A percentile compares a stretch with the other conserved stretches of the same genome.
Conservation (phyloP, 2,329 filamentous ascomycete genomes). For the Epichloe uncinata region DNA sequence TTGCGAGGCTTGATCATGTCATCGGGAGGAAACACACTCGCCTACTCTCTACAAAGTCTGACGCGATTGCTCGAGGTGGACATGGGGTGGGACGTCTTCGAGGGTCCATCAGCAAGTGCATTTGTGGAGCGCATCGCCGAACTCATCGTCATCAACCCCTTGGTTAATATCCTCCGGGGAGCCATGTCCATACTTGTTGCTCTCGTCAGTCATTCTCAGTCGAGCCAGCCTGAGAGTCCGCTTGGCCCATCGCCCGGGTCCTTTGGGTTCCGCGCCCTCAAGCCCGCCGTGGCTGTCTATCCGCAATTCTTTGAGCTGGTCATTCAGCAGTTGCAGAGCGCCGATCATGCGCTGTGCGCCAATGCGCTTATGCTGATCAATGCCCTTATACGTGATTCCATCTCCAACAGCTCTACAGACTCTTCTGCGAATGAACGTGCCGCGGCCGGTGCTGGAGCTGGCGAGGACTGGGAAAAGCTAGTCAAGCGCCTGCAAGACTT, state of each 20-base stretch:
- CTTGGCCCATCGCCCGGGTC: slow-evolving; percentile 35
- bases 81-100: slow-evolving; percentile 91
- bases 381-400: slow-evolving; percentile 81
- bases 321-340: slow-evolving; percentile 80
- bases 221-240: slow-evolving; percentile 25
- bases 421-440: slow-evolving; percentile 14
- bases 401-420: slow-evolving; percentile 55
- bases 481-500: slow-evolving; percentile 89
- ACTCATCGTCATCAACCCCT: slow-evolving; percentile 83
- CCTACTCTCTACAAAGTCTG: slow-evolving; percentile 85
- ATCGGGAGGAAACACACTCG: slow-evolving; percentile 83
- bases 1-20: slow-evolving; percentile 73
- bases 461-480: slow-evolving; percentile 84
- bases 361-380: slow-evolving; percentile 95
- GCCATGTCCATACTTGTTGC: slow-evolving; percentile 95
- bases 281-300: slow-evolving; percentile 80
- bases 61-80: slow-evolving; percentile 84
- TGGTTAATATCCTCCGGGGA: slow-evolving; percentile 93
- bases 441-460: slow-evolving; percentile 9
- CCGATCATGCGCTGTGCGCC: slow-evolving; percentile 88
- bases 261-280: slow-evolving; percentile 83
- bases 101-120: slow-evolving; percentile 47
- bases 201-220: slow-evolving; percentile 75
- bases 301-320: slow-evolving; percentile 92
- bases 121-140: slow-evolving; percentile 71